Evolutionary conservation across 768 basidiomycete genomes (phyloP).

Genomic region (Tylopilus vinaceipallidus): DNA sequence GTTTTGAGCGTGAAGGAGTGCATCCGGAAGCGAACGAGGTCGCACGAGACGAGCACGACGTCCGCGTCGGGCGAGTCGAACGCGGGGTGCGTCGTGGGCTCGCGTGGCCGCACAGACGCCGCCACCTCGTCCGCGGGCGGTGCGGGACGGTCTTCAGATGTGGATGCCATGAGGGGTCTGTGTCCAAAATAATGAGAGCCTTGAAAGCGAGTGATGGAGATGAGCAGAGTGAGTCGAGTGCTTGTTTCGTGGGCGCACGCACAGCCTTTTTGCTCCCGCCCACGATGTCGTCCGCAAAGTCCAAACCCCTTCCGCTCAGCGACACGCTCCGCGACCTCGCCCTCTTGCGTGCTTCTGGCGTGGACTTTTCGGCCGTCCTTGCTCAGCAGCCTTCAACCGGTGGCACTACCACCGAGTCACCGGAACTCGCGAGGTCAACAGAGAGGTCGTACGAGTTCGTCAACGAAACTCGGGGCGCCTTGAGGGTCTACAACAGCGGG

Average conservation of each 20-base stretch:
- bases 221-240: not conserved
- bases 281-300: constrained; percentile 32
- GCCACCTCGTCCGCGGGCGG: not conserved
- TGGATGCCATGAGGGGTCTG: constrained; percentile 14
- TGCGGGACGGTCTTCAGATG: constrained; percentile 7
- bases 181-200: not conserved
- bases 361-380: constrained; percentile 38
- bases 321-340: constrained; percentile 73
- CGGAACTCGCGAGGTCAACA: constrained; percentile 19
- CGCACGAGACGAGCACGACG: constrained; percentile 48
- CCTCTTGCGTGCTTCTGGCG: constrained; percentile 57
- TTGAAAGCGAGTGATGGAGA: not conserved
- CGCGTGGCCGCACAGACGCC: not conserved
- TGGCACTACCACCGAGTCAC: constrained; percentile 4
- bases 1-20: constrained; percentile 58
- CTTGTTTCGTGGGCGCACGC: too few relatives aligned
- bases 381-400: constrained; percentile 1
- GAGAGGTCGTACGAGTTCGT: constrained; percentile 59
- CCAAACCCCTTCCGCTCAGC: constrained; percentile 47
- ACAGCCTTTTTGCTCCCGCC: not conserved
- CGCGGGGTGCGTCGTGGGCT: constrained; percentile 40
- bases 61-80: constrained; percentile 57
- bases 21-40: constrained; percentile 52
- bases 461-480: constrained; percentile 51
- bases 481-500: constrained; percentile 42